Evolutionary conservation across 2,329 filamentous ascomycete species (phyloP).

Genomic region (Colletotrichum chrysophilum): DNA sequence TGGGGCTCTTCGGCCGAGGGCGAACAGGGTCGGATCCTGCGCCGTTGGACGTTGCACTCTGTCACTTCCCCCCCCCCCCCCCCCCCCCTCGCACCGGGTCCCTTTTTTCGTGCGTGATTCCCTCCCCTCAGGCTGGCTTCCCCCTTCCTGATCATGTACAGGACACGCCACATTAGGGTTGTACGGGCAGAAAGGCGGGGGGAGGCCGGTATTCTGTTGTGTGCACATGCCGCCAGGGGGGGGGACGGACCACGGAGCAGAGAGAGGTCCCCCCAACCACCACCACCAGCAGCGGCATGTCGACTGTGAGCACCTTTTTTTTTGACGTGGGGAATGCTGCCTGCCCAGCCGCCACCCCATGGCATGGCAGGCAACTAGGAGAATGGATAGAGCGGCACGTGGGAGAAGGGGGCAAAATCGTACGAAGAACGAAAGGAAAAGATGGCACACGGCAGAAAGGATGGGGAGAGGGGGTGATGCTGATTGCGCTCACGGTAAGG

Average conservation of each 20-base stretch:
- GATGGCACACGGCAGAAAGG: background rate
- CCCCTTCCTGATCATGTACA: background rate
- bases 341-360: background rate
- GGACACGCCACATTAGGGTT: background rate
- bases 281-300: background rate
- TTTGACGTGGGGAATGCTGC: background rate
- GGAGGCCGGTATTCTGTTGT: background rate
- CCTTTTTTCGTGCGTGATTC: background rate
- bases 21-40: background rate
- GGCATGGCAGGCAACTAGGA: background rate
- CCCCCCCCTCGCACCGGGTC: background rate
- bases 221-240: background rate
- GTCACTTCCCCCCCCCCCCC: fast-evolving
- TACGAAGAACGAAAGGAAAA: background rate
- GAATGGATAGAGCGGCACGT: background rate
- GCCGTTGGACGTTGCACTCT: background rate
- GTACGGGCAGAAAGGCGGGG: background rate
- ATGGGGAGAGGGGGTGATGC: background rate
- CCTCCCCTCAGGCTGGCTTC: background rate
- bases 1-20: background rate
- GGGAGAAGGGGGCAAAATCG: background rate
- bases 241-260: background rate
- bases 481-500: background rate
- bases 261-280: background rate
- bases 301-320: background rate